Percentiles rank a stretch among this genome's conserved stretches.
phyloP scores from a whole-genome alignment of 169 alveolate genomes.

The Cryptosporidium meleagridis region DNA sequence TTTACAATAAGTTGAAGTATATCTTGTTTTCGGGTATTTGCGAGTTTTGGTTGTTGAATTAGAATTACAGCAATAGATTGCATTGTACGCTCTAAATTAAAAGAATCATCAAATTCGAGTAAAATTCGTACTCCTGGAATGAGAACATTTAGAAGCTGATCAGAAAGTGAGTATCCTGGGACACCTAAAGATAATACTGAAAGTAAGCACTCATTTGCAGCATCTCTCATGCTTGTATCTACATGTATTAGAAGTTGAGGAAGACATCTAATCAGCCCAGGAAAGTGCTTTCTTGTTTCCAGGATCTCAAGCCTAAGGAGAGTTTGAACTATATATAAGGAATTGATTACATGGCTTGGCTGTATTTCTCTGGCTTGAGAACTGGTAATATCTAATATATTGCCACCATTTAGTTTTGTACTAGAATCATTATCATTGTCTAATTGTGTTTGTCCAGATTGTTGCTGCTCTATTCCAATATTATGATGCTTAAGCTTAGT shows the following conservation, averaged over 20 bases:
- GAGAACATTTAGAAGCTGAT: background rate
- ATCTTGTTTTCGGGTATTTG: background rate
- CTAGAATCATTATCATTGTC: background rate
- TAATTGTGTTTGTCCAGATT: background rate
- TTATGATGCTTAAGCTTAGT: background rate
- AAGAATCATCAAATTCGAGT: conserved; percentile 39
- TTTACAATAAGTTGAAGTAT: conserved; percentile 35
- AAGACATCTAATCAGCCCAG: conserved; percentile 26
- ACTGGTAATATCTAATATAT: conserved; percentile 26
- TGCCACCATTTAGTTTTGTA: background rate
- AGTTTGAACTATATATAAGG: conserved; percentile 16
- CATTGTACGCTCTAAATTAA: conserved; percentile 35
- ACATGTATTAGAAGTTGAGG: conserved; percentile 55
- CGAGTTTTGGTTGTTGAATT: conserved; percentile 34
- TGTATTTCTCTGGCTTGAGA: conserved; percentile 21
- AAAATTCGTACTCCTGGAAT: conserved; percentile 9
- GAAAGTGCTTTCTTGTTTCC: conserved; percentile 40
- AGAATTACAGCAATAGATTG: conserved; percentile 16
- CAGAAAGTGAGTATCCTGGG: conserved; percentile 50
- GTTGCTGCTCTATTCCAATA: background rate
- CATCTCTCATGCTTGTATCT: conserved; percentile 56
- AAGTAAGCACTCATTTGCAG: conserved; percentile 46
- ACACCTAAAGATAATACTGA: conserved; percentile 26
- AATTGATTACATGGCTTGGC: conserved; percentile 38
- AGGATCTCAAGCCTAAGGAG: conserved; percentile 38